phyloP scores from a whole-genome alignment of 345 rosid genomes.

The Camelina hispida region DNA sequence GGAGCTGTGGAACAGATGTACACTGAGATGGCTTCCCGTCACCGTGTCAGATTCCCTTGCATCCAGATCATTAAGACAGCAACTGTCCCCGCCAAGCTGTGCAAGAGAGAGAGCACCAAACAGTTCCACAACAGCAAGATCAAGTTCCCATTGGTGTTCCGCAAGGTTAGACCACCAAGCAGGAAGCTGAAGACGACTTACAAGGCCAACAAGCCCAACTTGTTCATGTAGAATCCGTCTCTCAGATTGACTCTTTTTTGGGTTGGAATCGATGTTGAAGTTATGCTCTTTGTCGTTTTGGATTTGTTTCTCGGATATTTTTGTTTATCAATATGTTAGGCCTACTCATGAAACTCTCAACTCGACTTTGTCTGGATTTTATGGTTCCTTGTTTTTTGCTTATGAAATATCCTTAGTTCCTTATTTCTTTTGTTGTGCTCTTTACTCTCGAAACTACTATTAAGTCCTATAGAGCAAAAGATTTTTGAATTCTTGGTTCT shows the following conservation, averaged over 20 bases:
- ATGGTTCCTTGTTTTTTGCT: background rate
- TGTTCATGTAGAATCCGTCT: slow-evolving; percentile 54
- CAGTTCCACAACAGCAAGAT: slow-evolving; percentile 73
- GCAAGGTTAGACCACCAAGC: slow-evolving; percentile 68
- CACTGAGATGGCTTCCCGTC: slow-evolving; percentile 74
- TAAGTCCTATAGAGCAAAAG: background rate
- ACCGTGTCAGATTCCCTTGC: slow-evolving; percentile 71
- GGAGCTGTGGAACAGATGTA: slow-evolving; percentile 77
- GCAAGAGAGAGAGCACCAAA: slow-evolving; percentile 75
- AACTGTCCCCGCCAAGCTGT: slow-evolving; percentile 60
- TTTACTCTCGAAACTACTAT: background rate
- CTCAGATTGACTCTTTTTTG: slow-evolving; percentile 27
- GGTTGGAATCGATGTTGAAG: slow-evolving; percentile 29
- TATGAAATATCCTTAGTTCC: background rate
- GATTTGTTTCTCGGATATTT: background rate
- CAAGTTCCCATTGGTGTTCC: slow-evolving; percentile 69
- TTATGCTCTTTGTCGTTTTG: slow-evolving; percentile 26
- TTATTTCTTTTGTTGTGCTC: background rate
- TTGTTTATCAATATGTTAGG: slow-evolving; percentile 31
- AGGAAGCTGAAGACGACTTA: slow-evolving; percentile 77
- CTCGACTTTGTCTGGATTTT: slow-evolving; percentile 29
- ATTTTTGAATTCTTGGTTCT: background rate
- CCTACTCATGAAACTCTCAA: slow-evolving; percentile 7
- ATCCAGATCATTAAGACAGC: slow-evolving; percentile 75
- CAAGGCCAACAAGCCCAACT: slow-evolving; percentile 77